Conservation (phyloP, 1,284 basidiomycete species). For the Heimioporus punctisporus region DNA sequence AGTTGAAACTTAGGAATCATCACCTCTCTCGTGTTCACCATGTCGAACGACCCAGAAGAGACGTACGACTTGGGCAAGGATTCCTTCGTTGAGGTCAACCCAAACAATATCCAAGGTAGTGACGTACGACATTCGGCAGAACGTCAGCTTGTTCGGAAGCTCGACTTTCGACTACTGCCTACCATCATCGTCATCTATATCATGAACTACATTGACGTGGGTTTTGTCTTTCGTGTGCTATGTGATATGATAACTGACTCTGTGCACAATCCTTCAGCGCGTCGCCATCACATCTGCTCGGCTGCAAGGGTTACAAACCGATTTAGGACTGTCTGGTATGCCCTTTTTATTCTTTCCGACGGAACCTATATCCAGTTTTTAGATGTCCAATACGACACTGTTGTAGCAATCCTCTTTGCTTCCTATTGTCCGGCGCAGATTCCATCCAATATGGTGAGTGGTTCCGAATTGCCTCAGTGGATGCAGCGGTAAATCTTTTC, state of each 20-base stretch:
- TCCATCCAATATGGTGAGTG: constrained; percentile 63
- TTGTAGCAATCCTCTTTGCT: constrained; percentile 60
- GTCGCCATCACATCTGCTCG: constrained; percentile 61
- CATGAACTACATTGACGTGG: constrained; percentile 72
- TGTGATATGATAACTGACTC: background rate
- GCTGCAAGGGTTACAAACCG: constrained; percentile 60
- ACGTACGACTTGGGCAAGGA: too few species aligned
- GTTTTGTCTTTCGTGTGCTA: constrained; percentile 15
- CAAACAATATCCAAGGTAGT: too few species aligned
- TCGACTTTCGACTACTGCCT: constrained; percentile 61
- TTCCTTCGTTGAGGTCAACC: too few species aligned
- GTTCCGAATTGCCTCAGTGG: too few species aligned
- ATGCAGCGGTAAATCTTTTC: too few species aligned
- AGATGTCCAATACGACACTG: constrained; percentile 65
- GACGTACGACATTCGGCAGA: constrained; percentile 28
- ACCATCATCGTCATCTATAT: constrained; percentile 64
- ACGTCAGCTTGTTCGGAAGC: constrained; percentile 49
- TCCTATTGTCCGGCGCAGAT: constrained; percentile 66
- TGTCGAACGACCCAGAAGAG: too few species aligned
- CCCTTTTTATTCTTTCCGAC: background rate
- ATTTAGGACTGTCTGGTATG: constrained; percentile 52
- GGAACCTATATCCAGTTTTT: background rate
- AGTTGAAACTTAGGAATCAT: too few species aligned
- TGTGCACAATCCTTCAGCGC: constrained; percentile 40
- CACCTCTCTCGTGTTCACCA: too few species aligned